These are phyloP conservation scores for Flaveria trinervia DNA, from an alignment of 129 eudicot species.

Conservation along the genomic window DNA sequence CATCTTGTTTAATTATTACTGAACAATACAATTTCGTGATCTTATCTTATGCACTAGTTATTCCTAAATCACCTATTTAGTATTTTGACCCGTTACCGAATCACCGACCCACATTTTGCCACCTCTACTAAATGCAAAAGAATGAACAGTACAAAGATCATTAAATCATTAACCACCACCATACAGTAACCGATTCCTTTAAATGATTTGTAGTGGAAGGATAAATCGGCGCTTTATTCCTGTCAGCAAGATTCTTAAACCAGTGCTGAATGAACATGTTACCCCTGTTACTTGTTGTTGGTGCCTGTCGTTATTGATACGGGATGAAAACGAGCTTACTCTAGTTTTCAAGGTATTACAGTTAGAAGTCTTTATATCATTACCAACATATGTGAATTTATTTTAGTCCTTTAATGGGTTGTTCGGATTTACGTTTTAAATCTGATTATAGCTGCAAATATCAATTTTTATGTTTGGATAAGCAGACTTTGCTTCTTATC, in stretches of 20 bases:
- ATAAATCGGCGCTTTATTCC: conserved; percentile 66
- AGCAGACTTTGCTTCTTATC: neutral
- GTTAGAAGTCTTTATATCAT: neutral
- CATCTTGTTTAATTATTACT: neutral
- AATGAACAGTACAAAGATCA: neutral
- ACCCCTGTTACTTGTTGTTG: conserved; percentile 95
- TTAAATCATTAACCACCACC: neutral
- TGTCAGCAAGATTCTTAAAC: conserved; percentile 70
- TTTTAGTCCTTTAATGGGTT: neutral
- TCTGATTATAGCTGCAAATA: neutral
- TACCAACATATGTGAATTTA: neutral
- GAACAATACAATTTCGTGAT: neutral
- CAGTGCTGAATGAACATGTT: conserved; percentile 81
- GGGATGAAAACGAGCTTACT: conserved; percentile 62
- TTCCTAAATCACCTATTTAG: neutral
- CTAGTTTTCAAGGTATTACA: conserved; percentile 42
- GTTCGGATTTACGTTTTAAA: neutral
- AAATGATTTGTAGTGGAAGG: conserved; percentile 56
- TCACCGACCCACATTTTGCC: neutral
- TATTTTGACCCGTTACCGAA: neutral
- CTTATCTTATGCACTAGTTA: neutral
- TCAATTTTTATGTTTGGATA: neutral
- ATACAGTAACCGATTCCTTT: neutral
- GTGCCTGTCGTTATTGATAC: conserved; percentile 69
- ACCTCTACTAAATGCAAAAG: neutral